Evolutionary conservation across 2,329 filamentous ascomycete species (phyloP), one percentile per base, ranked within the genome.

Genomic region (Clarireedia hainanense): DNA sequence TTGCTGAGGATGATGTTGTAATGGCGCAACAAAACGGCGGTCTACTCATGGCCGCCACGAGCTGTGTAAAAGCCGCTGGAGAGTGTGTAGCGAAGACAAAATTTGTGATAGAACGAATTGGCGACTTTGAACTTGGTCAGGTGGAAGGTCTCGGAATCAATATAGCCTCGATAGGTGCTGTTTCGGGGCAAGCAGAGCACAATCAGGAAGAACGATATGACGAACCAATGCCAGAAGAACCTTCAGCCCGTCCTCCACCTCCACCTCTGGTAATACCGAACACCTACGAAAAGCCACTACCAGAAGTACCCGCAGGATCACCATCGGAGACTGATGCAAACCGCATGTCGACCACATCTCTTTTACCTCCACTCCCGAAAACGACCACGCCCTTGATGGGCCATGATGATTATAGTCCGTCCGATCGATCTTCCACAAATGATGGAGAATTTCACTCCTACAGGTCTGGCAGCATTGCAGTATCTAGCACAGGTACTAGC

Each of bases 61-160:
- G 83, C 58, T 96, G 91, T 68, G 91, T 99, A 26, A 86, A 90
- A 63, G 88, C 89, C 23, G 91, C 91, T 46, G 92, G 92, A 42
- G 91, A 96, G 64, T 96, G 92, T 70, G 88, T 96, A 20, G 85
- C 88, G 6, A 92, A 91, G 72, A 87, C 91, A 10, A 90, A 90
- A 65, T 79, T 83, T 68, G 84, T 95, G 46, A 86, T 99, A 57
- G 91, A 96, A 71, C 81, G 87, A 58, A 90, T 94, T 60, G 91
- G 91, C 20, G 91, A 96, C 70, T 95, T 96, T 62, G 91, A 96
- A 70, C 83, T 91, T 62, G 83, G 87, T 62, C 68, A 74, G 17
- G 71, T 67, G 60, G 71, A 66, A 40, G 70, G 76, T 30, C 71
- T 88, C 26, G 79, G 77, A 6, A 76, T 85, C 51, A 80, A 84